These are phyloP conservation scores for Mortierella antarctica DNA, from an alignment of 192 early-diverging fungal species.

Conservation along the genomic window DNA sequence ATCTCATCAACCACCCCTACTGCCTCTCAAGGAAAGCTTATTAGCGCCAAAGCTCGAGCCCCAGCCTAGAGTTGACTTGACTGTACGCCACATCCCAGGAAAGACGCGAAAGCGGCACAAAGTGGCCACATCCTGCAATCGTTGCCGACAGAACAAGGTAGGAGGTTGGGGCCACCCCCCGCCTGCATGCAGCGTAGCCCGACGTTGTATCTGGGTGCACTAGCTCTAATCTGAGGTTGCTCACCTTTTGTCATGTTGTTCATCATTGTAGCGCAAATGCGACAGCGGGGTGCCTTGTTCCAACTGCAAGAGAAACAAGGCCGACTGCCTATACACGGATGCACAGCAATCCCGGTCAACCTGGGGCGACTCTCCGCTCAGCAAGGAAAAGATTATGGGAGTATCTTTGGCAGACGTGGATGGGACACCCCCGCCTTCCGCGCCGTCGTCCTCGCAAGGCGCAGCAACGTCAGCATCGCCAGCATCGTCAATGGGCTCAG, in stretches of 20 bases:
- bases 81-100: constrained; percentile 11
- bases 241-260: not conserved
- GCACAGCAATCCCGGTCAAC: constrained; percentile 49
- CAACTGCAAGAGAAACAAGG: constrained; percentile 49
- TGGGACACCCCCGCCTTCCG: not conserved
- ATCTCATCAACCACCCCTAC: constrained; percentile 12
- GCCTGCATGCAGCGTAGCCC: too few relatives aligned
- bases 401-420: constrained; percentile 13
- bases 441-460: not conserved
- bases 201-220: not conserved
- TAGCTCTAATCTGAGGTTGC: not conserved
- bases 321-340: constrained; percentile 48
- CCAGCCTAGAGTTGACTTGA: constrained; percentile 20
- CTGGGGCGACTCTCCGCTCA: constrained; percentile 47
- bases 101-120: constrained; percentile 51
- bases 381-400: constrained; percentile 40
- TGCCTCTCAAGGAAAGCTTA: constrained; percentile 25
- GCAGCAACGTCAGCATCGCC: not conserved
- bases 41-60: constrained; percentile 11
- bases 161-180: not conserved
- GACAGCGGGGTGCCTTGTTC: constrained; percentile 51
- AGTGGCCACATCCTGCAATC: constrained; percentile 50
- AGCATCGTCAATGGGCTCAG: not conserved
- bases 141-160: constrained; percentile 53
- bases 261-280: constrained; percentile 34